Base-by-base conservation (phyloP, 2,329 filamentous ascomycete species). In the Xylariales sp. region DNA sequence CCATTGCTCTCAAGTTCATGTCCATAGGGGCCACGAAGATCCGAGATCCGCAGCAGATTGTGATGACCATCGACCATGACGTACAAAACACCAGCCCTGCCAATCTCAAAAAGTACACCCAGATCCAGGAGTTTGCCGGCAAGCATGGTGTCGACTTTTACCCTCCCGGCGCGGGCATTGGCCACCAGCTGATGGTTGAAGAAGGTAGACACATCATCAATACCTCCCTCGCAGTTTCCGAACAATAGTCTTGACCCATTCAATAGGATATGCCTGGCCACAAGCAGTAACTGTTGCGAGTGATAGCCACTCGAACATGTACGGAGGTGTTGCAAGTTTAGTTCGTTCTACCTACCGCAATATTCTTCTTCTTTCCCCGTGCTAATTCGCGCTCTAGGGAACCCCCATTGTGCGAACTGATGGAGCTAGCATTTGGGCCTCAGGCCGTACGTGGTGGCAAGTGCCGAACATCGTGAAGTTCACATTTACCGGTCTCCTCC, bases 101-200 rank as follows among this genome's bases (percentile, higher is more conserved):
- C 8, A 25, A 25, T 25, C 23, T 25, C 8, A 8, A n/a, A 8
- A 25, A 25, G n/a, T 25, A 25, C 23, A 8, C 8, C n/a, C 23
- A 8, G n/a, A 25, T 25, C 23, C 8, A 25, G 23, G 23, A 25
- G 23, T 25, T 25, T 25, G 23, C 23, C 23, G n/a, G n/a, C n/a
- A 25, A 25, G 23, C 23, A 25, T 25, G 23, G 23, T n/a, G n/a
- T 25, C 8, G 23, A 25, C n/a, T 25, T 25, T n/a, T 25, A n/a
- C n/a, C 8, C n/a, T 8, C 23, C n/a, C 23, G 23, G 8, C 23
- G 23, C 23, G 23, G 88, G 88, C 11, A 95, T 95, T 53, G 90
- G 89, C 1, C 91, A 96, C 59, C 91, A 96, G 60, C 83, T 91
- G 49, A 89, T 93, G 85, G 78, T 95, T 0, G 89, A 95, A 59